phyloP scores from a whole-genome alignment of 2,329 filamentous ascomycete genomes.

The Geoglossum cookeanum region DNA sequence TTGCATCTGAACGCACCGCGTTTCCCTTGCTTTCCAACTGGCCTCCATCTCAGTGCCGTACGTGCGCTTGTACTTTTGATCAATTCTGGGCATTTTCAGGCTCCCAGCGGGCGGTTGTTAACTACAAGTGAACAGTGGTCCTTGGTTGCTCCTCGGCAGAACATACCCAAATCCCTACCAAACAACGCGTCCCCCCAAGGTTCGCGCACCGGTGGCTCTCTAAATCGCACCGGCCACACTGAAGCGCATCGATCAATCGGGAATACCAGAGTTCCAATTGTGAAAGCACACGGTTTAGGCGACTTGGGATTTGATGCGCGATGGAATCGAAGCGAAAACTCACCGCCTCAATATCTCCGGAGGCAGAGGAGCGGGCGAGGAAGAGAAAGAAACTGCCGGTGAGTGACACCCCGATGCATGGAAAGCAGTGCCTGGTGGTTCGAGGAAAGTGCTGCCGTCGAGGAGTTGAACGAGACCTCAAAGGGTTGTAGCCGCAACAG shows the following conservation, averaged over 20 bases:
- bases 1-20: background rate
- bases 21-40: background rate
- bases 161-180: conserved; percentile 2
- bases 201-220: background rate
- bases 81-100: background rate
- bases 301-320: conserved; percentile 1
- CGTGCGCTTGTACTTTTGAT: background rate
- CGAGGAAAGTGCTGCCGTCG: background rate
- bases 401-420: conserved; percentile 19
- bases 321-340: conserved; percentile 36
- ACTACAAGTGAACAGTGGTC: background rate
- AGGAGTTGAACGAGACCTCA: background rate
- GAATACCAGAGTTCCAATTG: background rate
- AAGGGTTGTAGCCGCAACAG: conserved; percentile 1
- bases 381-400: conserved; percentile 41
- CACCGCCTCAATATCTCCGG: conserved; percentile 26
- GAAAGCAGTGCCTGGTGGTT: background rate
- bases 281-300: background rate
- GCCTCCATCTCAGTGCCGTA: background rate
- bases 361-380: conserved; percentile 31
- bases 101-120: background rate
- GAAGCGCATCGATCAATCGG: background rate
- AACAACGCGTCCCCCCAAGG: conserved; percentile 2
- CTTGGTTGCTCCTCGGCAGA: conserved; percentile 3
- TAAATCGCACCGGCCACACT: background rate